These are phyloP conservation scores for Backusella luteola DNA, from an alignment of 192 early-diverging fungal genomes.

Conservation along the genomic window DNA sequence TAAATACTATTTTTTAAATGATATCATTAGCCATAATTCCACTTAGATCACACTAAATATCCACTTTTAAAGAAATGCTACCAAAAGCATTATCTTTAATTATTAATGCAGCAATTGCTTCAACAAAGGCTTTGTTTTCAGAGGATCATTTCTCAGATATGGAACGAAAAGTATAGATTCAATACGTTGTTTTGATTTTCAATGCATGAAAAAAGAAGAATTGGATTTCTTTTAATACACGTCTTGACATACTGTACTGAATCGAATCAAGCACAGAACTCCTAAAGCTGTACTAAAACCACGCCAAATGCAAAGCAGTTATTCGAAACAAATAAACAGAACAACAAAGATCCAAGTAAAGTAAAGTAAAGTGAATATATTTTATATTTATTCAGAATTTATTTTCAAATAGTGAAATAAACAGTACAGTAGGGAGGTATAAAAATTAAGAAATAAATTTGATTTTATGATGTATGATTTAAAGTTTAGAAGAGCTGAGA, in stretches of 20 bases:
- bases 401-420: not conserved
- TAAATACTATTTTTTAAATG: not conserved
- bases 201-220: not conserved
- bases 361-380: not conserved
- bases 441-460: not conserved
- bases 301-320: not conserved
- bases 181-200: not conserved
- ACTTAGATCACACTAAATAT: not conserved
- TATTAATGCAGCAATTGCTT: not conserved
- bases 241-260: too few species aligned
- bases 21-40: not conserved
- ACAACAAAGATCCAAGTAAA: not conserved
- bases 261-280: not conserved
- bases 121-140: not conserved
- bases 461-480: not conserved
- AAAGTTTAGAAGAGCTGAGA: not conserved
- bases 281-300: not conserved
- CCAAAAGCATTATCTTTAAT: not conserved
- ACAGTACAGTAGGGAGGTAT: conserved; percentile 4
- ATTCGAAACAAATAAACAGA: not conserved
- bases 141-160: not conserved
- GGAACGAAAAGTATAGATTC: not conserved
- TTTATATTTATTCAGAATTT: not conserved
- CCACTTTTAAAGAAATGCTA: not conserved
- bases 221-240: not conserved